Conservation (phyloP, 148 eudicot species). For the Suaeda aralocaspica region DNA sequence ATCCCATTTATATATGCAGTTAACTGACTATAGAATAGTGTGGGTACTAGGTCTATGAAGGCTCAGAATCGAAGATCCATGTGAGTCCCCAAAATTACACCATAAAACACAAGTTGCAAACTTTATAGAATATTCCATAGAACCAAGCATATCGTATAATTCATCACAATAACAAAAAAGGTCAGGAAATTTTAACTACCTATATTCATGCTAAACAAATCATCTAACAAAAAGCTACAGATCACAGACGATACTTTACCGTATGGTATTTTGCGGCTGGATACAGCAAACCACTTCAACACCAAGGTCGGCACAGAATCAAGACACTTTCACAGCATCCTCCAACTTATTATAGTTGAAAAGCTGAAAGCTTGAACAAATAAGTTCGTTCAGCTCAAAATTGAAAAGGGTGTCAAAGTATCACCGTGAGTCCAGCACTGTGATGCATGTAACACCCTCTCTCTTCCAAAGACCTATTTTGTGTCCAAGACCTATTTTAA, state of each 20-base stretch:
- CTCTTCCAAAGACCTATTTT: slow-evolving; percentile 7
- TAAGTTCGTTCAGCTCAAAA: slow-evolving; percentile 4
- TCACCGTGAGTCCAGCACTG: too few relatives aligned
- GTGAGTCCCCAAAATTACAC: slow-evolving; percentile 17
- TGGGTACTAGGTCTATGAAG: slow-evolving; percentile 7
- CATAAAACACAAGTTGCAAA: slow-evolving; percentile 24
- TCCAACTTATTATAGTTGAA: slow-evolving; percentile 11
- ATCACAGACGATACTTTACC: slow-evolving; percentile 1
- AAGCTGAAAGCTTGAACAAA: slow-evolving; percentile 16
- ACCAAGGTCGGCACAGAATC: not conserved
- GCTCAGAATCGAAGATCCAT: slow-evolving; percentile 9
- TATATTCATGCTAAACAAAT: not conserved
- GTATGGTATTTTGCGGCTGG: slow-evolving; percentile 23
- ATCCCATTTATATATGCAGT: too few relatives aligned
- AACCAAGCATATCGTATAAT: slow-evolving; percentile 10
- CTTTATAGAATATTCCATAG: slow-evolving; percentile 18
- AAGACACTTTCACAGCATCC: slow-evolving; percentile 8
- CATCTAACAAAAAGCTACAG: not conserved
- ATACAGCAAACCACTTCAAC: slow-evolving; percentile 12
- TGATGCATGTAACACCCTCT: slow-evolving; percentile 2
- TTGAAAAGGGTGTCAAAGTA: too few relatives aligned
- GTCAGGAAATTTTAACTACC: slow-evolving; percentile 1
- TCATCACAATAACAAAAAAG: not conserved
- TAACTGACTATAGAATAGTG: not conserved
- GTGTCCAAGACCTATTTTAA: too few relatives aligned